These are phyloP conservation scores for Anthoceros angustus DNA, from an alignment of 225 moss, liverwort and hornwort species.

Conservation along the genomic window DNA sequence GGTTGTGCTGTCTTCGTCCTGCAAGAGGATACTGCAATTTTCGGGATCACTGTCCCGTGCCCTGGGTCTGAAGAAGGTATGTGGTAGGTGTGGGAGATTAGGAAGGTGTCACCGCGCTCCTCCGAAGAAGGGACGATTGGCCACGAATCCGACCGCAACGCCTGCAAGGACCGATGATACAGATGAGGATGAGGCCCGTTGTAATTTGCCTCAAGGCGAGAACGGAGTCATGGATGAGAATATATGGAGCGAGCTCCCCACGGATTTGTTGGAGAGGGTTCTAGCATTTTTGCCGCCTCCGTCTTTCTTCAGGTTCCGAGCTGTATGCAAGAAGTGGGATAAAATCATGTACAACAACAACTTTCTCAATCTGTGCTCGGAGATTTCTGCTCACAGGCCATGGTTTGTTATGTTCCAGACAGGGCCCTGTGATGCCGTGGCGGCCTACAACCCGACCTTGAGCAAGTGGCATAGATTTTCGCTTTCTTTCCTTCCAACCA, in stretches of 20 bases:
- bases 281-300: slow-evolving; percentile 14
- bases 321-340: slow-evolving; percentile 15
- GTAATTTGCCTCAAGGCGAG: not conserved
- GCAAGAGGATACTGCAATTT: slow-evolving; percentile 3
- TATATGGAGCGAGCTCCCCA: slow-evolving; percentile 14
- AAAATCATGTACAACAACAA: slow-evolving; percentile 2
- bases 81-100: slow-evolving; percentile 1
- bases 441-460: slow-evolving; percentile 12
- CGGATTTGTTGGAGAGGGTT: slow-evolving; percentile 13
- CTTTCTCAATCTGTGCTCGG: slow-evolving; percentile 10
- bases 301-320: slow-evolving; percentile 13
- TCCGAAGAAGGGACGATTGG: not conserved
- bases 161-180: not conserved
- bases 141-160: not conserved
- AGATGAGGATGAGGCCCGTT: not conserved
- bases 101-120: slow-evolving; percentile 3
- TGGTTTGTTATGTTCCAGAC: slow-evolving; percentile 17
- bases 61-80: not conserved
- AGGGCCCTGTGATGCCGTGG: slow-evolving; percentile 6
- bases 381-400: slow-evolving; percentile 5
- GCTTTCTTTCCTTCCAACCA: slow-evolving; percentile 13
- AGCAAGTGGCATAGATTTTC: slow-evolving; percentile 14
- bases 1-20: slow-evolving; percentile 2
- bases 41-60: not conserved
- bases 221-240: not conserved